phyloP scores from a whole-genome alignment of 805 yeast genomes.

The Ogataea paradorogensis region DNA sequence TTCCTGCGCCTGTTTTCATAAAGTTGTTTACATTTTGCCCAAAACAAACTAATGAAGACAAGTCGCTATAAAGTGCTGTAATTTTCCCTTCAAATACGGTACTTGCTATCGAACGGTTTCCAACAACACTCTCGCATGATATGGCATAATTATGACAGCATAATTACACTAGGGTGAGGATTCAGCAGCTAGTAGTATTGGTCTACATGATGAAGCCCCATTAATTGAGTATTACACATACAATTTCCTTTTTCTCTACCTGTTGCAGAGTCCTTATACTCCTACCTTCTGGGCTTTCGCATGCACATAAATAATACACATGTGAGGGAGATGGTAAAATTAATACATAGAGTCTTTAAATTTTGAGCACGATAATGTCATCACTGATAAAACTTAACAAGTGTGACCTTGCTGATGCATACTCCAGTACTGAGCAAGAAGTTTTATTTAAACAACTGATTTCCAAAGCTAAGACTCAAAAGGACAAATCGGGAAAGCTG shows the following conservation, averaged over 20 bases:
- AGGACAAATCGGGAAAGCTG: slow-evolving; percentile 27
- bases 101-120: too few relatives aligned
- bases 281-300: too few relatives aligned
- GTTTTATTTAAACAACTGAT: slow-evolving; percentile 14
- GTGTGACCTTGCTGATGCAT: slow-evolving; percentile 31
- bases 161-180: too few relatives aligned
- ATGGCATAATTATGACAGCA: too few relatives aligned
- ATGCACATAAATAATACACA: too few relatives aligned
- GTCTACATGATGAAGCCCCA: too few relatives aligned
- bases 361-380: slow-evolving; percentile 8
- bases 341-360: not conserved
- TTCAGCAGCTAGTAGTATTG: too few relatives aligned
- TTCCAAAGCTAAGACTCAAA: slow-evolving; percentile 11
- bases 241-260: too few relatives aligned
- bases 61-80: not conserved
- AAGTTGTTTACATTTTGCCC: slow-evolving; percentile 22
- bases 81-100: too few relatives aligned
- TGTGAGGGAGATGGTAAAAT: not conserved
- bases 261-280: too few relatives aligned
- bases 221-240: too few relatives aligned
- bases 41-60: slow-evolving; percentile 1
- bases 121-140: too few relatives aligned
- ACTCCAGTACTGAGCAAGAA: slow-evolving; percentile 21
- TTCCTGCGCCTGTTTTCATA: slow-evolving; percentile 5
- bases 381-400: slow-evolving; percentile 21